Conservation (phyloP, 176 grass and related monocot genomes). For the Avena sativa region DNA sequence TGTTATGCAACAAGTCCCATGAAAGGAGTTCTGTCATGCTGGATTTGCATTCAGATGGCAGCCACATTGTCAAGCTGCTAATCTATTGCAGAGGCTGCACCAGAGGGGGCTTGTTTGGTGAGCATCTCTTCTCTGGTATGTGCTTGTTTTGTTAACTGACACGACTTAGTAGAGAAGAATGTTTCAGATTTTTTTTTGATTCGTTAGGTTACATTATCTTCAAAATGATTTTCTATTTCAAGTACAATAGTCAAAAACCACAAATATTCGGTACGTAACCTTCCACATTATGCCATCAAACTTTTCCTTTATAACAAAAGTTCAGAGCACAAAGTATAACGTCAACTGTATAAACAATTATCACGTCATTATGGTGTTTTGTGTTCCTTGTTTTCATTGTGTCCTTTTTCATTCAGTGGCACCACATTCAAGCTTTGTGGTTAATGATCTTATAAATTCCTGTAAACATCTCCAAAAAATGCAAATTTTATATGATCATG, state of each 20-base stretch:
- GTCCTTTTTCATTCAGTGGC: constrained; percentile 16
- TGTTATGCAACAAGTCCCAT: too few relatives aligned
- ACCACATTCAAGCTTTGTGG: neutral
- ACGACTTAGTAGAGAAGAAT: neutral
- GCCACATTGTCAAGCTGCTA: too few relatives aligned
- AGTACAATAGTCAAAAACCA: too few relatives aligned
- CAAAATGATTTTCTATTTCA: too few relatives aligned
- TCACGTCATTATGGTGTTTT: neutral
- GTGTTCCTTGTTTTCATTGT: constrained; percentile 3
- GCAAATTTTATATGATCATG: neutral
- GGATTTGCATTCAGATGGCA: too few relatives aligned
- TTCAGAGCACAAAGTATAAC: neutral
- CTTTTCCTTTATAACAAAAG: neutral
- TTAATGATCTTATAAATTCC: neutral
- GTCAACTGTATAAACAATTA: neutral
- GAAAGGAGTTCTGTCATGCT: too few relatives aligned
- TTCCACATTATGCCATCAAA: too few relatives aligned
- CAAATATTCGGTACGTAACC: too few relatives aligned
- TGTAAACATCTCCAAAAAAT: neutral
- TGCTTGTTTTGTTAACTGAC: neutral
- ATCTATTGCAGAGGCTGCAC: too few relatives aligned
- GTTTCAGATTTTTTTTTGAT: neutral
- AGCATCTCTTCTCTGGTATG: neutral
- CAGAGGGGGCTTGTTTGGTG: too few relatives aligned
- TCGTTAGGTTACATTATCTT: too few relatives aligned